Evolutionary conservation across 768 basidiomycete genomes (phyloP), one percentile per base, ranked within the genome.

Genomic region (Suillus sp.): DNA sequence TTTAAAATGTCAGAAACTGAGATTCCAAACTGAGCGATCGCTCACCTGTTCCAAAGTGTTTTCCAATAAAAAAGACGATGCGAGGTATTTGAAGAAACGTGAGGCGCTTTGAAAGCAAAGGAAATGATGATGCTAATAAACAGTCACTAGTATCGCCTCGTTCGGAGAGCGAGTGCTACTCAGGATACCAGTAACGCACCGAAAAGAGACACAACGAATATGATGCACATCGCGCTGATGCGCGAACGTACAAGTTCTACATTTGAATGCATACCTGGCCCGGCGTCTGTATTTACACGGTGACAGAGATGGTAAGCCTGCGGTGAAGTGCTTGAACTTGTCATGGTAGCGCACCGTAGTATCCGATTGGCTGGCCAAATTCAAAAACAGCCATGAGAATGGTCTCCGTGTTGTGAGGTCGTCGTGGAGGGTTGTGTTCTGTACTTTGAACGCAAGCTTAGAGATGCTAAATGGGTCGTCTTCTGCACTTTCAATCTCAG

Each of bases 41-140:
- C 71, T 27, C 47, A 85, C 87, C 86, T 16, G 92, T 93, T 40
- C 92, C 92, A 68, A 93, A 93, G 71, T 94, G 92, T 69, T 93
- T 94, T 43, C 90, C 91, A n/a, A 92, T 79, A 74, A 94, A 93
- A 72, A 94, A 93, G 20, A 89, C 69, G 18, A 90, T 77, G 27
- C 81, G 81, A 1, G 90, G 91, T 67, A 92, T 86, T 59, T 81
- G 81, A 25, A 92, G 68, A 62, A 79, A 79, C 7, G 80, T 78
- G 16, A 81, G 69, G 1, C 79, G 80, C 62, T 83, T 84, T 0
- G 91, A 90, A 30, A 91, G 62, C 1, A 84, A 77, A 0, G 92
- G 92, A 65, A 93, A 89, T 0, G 89, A 89, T 1, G 86, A 87
- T n/a, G 92, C 91, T 83, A 55, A 83, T 42, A 22, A 35, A 9